Base-by-base conservation (phyloP, 371 early-diverging fungal species). In the Nematocida ausubeli region DNA sequence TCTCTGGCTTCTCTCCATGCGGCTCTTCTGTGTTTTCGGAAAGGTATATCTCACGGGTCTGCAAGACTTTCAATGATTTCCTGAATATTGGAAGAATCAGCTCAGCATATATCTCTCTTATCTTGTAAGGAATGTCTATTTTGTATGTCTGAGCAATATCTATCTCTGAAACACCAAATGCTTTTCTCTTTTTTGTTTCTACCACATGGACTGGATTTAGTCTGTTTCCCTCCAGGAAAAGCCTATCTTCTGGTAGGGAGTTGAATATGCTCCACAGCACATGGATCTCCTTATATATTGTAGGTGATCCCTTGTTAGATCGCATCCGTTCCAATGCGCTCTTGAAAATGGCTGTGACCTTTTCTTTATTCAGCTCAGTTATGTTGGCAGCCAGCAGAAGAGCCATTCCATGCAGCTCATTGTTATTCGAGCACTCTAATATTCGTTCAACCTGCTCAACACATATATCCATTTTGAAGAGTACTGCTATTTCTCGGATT, bases 251-350 rank as follows among this genome's bases (percentile, higher is more conserved):
- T 6, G 51, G 30, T 3, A 60, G 30, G 9, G 34, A 28, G 37
- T 72, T 72, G 65, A 62, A 72, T 22, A 72, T 28, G 22, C 34
- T 51, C 73, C 73, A 72, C 0, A 72, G 65, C 39, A 72, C 42
- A 39, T 63, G 51, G 12, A 72, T 55, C 6, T 40, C 65, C 6
- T 39, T 42, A 42, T 72, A 50, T 6, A 60, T 50, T 7, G 12
- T 14, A 37, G n/a, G 9, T 1, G 58, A 40, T n/a, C 9, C 16
- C 16, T 50, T 6, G 39, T 7, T 26, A 24, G 0, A 24, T 9
- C 7, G 16, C 9, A 70, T 58, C 0, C 32, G 19, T 14, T 22
- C 16, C 16, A 55, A 9, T 1, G 22, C 12, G 16, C 22, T 30
- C 16, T 30, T 24, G 16, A 72, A 14, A 14, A 54, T 9, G 4